Base-by-base conservation (phyloP, 2,329 filamentous ascomycete species). In the Trichoderma sp. region DNA sequence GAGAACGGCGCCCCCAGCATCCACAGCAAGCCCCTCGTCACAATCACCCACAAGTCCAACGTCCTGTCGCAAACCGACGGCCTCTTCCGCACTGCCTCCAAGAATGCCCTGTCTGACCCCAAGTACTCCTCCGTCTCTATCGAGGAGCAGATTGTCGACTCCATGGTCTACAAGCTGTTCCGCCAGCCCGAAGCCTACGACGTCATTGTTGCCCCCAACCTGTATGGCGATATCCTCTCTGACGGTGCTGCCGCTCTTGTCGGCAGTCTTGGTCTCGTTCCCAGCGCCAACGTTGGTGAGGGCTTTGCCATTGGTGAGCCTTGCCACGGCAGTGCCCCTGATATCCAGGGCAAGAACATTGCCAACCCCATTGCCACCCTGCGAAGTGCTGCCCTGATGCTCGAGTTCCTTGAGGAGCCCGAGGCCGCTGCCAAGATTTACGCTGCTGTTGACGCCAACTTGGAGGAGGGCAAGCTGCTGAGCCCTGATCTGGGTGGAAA, bases 121-220 rank as follows among this genome's bases (percentile, higher is more conserved):
- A 93, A 8, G 89, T 98, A 90, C 98, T 98, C 87, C 91, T 99
- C 72, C 98, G 98, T 90, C 93, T 94, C 74, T 94, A 87, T 98
- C 70, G 96, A 98, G 83, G 96, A 98, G 87, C 96, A 99, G 86
- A 99, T 99, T 77, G 95, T 99, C 74, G 96, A 99, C 84, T 95
- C 92, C 74, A 99, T 99, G 96, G 94, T 98, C 72, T 98, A 98
- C 90, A 98, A 98, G 87, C 92, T 99, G 71, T 98, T 98, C 90
- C 93, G 95, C 74, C 94, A 98, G 84, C 96, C 96, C 57, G 88
- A 92, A 79, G 92, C 92, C 79, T 99, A 98, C 89, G 96, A 99
- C 82, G 95, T 98, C 76, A 97, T 99, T 77, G 96, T 99, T 85
- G 98, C 84, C 95, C 96, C 60, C 88, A 92, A 79, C 92, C 88